Base-by-base conservation (phyloP, 768 basidiomycete genomes). In the Pulveroboletus ravenelii region DNA sequence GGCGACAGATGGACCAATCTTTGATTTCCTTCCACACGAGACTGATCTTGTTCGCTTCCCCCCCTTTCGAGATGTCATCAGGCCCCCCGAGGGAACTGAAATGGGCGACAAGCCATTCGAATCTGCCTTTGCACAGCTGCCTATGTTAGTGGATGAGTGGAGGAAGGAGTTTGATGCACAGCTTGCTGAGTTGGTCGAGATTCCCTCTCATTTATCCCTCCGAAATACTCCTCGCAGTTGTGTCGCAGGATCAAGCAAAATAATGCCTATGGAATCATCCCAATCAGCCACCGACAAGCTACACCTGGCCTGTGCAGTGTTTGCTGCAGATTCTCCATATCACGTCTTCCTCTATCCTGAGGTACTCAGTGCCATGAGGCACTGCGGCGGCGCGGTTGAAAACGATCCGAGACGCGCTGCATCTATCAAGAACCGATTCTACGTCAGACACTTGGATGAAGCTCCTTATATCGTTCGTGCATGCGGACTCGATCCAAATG, bases 51-150 rank as follows among this genome's bases (percentile, higher is more conserved):
- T 36, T 13, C 30, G n/a, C 7, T 35, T 54, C 17, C 27, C 39
- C 10, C 43, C 39, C 1, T 42, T 50, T 29, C 38, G 10, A n/a
- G 25, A 23, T 10, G 32, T 54, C 30, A 17, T 29, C 41, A 30
- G 3, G 27, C n/a, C 41, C 12, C 41, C 41, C n/a, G n/a, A 42
- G 1, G 41, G 41, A 17, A 13, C 41, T 17, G 5, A 42, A 29
- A 17, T 17, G 15, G 7, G 10, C 12, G 41, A 41, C 15, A n/a
- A 41, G 27, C 31, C 34, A 30, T 56, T 52, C 32, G 36, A 36
- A 29, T 23, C 50, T 15, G 45, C 45, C 6, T 48, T 55, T 39
- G 46, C 23, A 37, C 45, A 55, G 15, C 6, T 52, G 6, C 41
- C 41, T 44, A 3, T 2, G 12, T 32, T 47, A 2, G 36, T 52